phyloP scores from a whole-genome alignment of 768 basidiomycete genomes.

The Lactarius sp. region DNA sequence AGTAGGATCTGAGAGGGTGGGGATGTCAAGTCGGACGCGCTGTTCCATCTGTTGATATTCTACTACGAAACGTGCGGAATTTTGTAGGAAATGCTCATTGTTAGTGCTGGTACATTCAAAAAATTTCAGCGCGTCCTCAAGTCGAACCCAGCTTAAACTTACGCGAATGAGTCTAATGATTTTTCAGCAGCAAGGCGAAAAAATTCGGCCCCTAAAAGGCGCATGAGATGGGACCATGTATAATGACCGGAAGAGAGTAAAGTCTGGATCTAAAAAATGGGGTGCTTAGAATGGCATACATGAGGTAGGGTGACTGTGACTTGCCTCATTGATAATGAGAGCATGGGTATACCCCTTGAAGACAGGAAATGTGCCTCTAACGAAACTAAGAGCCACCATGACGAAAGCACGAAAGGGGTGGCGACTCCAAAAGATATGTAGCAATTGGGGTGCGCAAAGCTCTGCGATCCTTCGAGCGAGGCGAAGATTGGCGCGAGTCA shows the following conservation, averaged over 20 bases:
- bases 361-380: constrained; percentile 73
- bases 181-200: constrained; percentile 59
- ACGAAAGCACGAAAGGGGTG: constrained; percentile 68
- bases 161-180: constrained; percentile 68
- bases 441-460: constrained; percentile 51
- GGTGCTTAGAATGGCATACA: not conserved
- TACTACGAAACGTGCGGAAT: constrained; percentile 66
- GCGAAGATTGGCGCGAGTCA: constrained; percentile 50
- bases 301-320: constrained; percentile 25
- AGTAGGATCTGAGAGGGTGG: constrained; percentile 67
- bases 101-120: constrained; percentile 42
- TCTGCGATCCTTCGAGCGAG: constrained; percentile 54
- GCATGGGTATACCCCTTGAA: constrained; percentile 85
- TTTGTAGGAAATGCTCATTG: constrained; percentile 70
- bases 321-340: constrained; percentile 76
- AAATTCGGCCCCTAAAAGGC: constrained; percentile 58
- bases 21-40: constrained; percentile 70
- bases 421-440: constrained; percentile 45
- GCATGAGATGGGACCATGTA: constrained; percentile 59
- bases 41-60: constrained; percentile 78
- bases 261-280: constrained; percentile 52
- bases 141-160: constrained; percentile 33
- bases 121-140: constrained; percentile 4
- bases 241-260: constrained; percentile 67
- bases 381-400: constrained; percentile 64